phyloP scores from a whole-genome alignment of 495 filamentous ascomycete genomes.

The Jackrogersella multiformis region DNA sequence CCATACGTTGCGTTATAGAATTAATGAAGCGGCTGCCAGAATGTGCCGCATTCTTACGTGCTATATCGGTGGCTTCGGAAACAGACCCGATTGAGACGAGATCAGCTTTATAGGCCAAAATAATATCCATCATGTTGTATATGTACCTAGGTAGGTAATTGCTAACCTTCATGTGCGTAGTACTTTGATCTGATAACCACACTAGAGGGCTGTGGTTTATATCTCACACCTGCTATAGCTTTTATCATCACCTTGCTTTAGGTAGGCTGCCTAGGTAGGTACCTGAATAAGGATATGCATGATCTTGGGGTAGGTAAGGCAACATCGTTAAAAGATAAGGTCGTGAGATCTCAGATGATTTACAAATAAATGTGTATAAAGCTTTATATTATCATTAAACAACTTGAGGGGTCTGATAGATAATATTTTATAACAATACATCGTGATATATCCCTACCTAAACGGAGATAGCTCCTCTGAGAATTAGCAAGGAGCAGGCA shows the following conservation, averaged over 20 bases:
- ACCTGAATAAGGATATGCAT: too few species aligned
- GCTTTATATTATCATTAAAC: too few species aligned
- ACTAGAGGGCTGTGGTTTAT: too few species aligned
- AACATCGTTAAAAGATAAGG: too few species aligned
- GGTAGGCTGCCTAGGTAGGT: too few species aligned
- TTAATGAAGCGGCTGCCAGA: not conserved
- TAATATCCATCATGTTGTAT: not conserved
- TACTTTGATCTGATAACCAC: too few species aligned
- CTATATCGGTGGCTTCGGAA: not conserved
- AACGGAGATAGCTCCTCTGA: slow-evolving; percentile 1
- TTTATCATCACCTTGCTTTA: too few species aligned
- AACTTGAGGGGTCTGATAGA: not conserved
- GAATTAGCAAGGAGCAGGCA: slow-evolving; percentile 9
- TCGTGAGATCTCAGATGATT: too few species aligned
- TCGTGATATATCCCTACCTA: slow-evolving; percentile 20
- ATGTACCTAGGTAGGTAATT: not conserved
- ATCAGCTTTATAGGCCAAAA: not conserved
- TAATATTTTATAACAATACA: slow-evolving; percentile 7
- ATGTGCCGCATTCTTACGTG: slow-evolving; percentile 1
- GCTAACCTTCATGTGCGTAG: too few species aligned
- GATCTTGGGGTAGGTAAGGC: too few species aligned
- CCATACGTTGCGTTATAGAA: not conserved
- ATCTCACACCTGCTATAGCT: too few species aligned
- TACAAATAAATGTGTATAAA: not conserved
- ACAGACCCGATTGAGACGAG: not conserved